Base-by-base conservation (phyloP, 352 stramenopile species). In the Pythium myriotylum region DNA sequence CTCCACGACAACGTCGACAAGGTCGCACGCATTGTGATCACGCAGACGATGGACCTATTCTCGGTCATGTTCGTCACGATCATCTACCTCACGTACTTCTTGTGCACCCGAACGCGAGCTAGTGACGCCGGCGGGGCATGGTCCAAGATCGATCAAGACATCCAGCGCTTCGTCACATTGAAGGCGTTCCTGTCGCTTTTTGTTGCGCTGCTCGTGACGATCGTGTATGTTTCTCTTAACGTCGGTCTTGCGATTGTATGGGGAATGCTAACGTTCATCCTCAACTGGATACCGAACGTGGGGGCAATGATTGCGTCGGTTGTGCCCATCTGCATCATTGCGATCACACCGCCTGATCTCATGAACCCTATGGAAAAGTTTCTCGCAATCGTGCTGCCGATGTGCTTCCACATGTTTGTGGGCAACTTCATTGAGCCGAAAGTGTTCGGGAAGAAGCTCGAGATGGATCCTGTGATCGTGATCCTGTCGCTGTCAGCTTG, bases 301-400 rank as follows among this genome's bases (percentile, higher is more conserved):
- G 86, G 86, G 54, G 86, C 86, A 8, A 94, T 95, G 83, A 95
- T 95, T 58, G 86, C 86, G 33, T 95, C 86, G 13, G 68, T 94
- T 49, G 65, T 73, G 20, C 86, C 86, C 13, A 88, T 95, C 42
- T 86, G 78, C 60, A 95, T 95, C 70, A 95, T 95, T 52, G 81
- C 82, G 5, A 95, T 95, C 68, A 94, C 86, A 22, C 86, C 86
- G 14, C 74, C 73, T 20, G 71, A 91, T 27, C 47, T 95, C 23
- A 95, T 95, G 86, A 94, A 89, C 62, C 82, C 84, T 17, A 94
- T 95, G 84, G 84, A 95, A 58, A 95, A 95, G 69, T 92, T 95
- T 64, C 51, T 95, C 22, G 86, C 86, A 7, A 90, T 95, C 65
- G 64, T 79, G 27, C 62, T 95, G 53, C 86, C 86, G 8, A 94